A percentile compares a stretch with the other conserved stretches of the same genome.
phyloP scores from a whole-genome alignment of 164 flowering plant species.

The Taxillus chinensis region DNA sequence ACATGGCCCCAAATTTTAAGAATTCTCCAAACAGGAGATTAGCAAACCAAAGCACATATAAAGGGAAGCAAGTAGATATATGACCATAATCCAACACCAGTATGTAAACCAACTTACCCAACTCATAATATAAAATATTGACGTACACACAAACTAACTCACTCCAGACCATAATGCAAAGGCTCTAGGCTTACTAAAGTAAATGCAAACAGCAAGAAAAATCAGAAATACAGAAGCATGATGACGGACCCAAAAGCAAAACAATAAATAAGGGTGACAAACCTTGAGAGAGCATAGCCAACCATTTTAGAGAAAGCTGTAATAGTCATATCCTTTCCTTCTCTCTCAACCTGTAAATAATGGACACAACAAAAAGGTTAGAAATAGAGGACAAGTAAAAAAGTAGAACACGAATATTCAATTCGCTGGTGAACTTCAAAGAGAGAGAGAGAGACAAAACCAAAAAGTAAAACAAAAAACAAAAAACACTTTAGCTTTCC shows the following conservation, averaged over 20 bases:
- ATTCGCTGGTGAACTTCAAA: background rate
- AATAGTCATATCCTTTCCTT: constrained; percentile 84
- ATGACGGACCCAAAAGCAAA: no score
- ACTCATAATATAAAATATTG: no score
- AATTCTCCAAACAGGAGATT: no score
- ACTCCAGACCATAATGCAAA: no score
- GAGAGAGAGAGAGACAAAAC: no score
- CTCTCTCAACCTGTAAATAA: constrained; percentile 59
- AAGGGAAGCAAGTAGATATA: no score
- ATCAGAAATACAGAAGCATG: background rate
- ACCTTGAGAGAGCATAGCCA: constrained; percentile 84
- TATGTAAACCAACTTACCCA: no score
- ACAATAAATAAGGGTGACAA: constrained; percentile 9
- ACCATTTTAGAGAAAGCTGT: constrained; percentile 91
- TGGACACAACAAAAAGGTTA: background rate
- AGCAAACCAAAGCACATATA: no score
- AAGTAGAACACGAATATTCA: background rate
- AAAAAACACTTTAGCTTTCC: constrained; percentile 73
- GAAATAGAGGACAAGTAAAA: background rate
- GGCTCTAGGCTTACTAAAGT: no score
- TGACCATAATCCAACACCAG: no score
- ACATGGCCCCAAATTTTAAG: no score
- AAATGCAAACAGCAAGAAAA: background rate
- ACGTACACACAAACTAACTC: no score
- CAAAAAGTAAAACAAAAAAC: background rate